Conservation (phyloP, 140 eudicot genomes). For the Flaveria floridana region DNA sequence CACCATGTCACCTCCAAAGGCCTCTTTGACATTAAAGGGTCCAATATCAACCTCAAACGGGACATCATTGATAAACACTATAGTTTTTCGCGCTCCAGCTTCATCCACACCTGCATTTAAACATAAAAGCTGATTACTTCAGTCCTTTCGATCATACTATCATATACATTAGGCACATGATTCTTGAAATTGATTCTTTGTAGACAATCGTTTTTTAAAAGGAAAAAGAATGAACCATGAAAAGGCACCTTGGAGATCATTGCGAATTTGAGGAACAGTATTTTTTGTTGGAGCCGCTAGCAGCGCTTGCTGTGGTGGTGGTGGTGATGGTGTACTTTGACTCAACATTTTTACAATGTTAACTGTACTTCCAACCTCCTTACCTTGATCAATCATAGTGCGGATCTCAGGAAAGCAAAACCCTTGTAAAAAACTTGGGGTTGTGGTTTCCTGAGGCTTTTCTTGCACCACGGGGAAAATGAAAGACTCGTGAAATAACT, state of each 20-base stretch:
- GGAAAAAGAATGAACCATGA: slow-evolving; percentile 6
- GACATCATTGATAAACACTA: slow-evolving; percentile 76
- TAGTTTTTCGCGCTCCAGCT: slow-evolving; percentile 44
- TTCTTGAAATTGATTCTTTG: background rate
- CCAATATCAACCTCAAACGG: slow-evolving; percentile 61
- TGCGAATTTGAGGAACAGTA: slow-evolving; percentile 34
- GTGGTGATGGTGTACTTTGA: slow-evolving; percentile 24
- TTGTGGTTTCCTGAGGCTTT: background rate
- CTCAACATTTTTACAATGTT: slow-evolving; percentile 39
- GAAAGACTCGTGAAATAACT: slow-evolving; percentile 53
- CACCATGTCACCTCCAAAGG: slow-evolving; percentile 66
- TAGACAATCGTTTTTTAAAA: background rate
- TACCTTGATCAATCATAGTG: slow-evolving; percentile 28
- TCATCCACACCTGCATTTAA: too few relatives aligned
- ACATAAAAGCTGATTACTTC: background rate
- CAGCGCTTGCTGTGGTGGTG: slow-evolving; percentile 24
- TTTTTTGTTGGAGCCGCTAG: slow-evolving; percentile 30
- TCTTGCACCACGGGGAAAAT: slow-evolving; percentile 47
- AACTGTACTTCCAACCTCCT: slow-evolving; percentile 48
- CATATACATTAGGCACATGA: background rate
- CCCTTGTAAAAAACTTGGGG: slow-evolving; percentile 36
- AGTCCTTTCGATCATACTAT: background rate
- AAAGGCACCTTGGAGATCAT: slow-evolving; percentile 46
- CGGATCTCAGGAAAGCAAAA: slow-evolving; percentile 45
- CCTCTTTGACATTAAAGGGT: slow-evolving; percentile 61